These are phyloP conservation scores for Sclerotinia borealis DNA, from an alignment of 2,329 filamentous ascomycete genomes.

Conservation along the genomic window DNA sequence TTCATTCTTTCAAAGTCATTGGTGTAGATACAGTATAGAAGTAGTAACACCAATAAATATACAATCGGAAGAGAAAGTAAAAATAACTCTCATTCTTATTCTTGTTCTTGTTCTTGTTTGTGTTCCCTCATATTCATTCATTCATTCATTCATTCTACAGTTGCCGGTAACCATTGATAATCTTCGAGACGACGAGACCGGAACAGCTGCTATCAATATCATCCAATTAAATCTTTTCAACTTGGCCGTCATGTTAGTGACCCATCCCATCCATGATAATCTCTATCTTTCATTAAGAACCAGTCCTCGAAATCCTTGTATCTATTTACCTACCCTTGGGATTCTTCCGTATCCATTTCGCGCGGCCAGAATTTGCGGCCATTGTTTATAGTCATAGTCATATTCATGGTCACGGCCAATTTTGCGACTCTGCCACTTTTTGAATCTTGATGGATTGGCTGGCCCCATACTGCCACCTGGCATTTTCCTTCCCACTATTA, in stretches of 20 bases:
- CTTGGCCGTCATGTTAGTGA: neutral
- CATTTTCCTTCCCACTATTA: neutral
- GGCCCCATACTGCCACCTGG: slow-evolving; percentile 10
- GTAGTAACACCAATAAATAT: neutral
- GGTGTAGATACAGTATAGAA: neutral
- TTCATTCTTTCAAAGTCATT: no score
- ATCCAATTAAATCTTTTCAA: slow-evolving; percentile 4
- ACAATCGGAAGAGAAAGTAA: neutral
- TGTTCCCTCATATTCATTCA: neutral
- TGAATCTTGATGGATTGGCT: slow-evolving; percentile 8
- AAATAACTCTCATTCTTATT: neutral
- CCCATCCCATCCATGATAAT: neutral
- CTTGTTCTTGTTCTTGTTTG: neutral
- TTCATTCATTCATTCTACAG: neutral
- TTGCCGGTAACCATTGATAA: neutral
- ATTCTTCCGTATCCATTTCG: neutral
- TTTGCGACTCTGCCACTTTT: slow-evolving; percentile 7
- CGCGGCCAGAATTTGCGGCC: neutral
- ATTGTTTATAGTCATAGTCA: no score
- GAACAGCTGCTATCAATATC: slow-evolving; percentile 3
- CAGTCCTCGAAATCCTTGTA: neutral
- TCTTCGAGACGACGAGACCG: neutral
- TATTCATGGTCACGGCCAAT: neutral
- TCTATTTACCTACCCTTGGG: no score
- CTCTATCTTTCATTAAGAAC: neutral